A percentile compares a stretch with the other conserved stretches of the same genome.
Evolutionary conservation across 192 early-diverging fungal genomes (phyloP).

Genomic region (Phlyctochytrium arcticum): DNA sequence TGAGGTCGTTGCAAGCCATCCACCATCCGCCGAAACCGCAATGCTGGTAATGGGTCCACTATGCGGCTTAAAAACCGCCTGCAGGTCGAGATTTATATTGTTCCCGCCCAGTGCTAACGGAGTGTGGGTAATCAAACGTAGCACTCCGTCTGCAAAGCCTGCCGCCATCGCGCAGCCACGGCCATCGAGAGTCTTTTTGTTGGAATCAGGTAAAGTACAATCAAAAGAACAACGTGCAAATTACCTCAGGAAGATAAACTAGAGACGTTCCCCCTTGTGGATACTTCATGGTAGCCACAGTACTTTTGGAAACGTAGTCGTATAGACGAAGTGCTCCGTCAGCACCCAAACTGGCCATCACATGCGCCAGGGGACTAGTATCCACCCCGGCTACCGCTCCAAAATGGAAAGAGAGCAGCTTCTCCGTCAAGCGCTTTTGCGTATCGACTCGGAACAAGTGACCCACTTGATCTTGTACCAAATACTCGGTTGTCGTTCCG

Average conservation of each 20-base stretch:
- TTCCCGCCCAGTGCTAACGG: conserved; percentile 4
- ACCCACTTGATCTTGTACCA: conserved; percentile 46
- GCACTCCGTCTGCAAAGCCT: conserved; percentile 57
- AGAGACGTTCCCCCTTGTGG: conserved; percentile 36
- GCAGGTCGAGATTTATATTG: conserved; percentile 32
- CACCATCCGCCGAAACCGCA: conserved; percentile 48
- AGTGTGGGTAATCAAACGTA: conserved; percentile 44
- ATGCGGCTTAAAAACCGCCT: conserved; percentile 58
- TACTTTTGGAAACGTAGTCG: conserved; percentile 40
- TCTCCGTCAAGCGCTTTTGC: conserved; percentile 41
- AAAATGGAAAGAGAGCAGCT: conserved; percentile 47
- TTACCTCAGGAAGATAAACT: conserved; percentile 44
- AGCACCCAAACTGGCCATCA: conserved; percentile 43
- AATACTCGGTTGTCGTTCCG: conserved; percentile 32
- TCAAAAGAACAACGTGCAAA: background rate
- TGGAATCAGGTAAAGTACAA: no score
- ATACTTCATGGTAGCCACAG: conserved; percentile 24
- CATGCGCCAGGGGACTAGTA: conserved; percentile 40
- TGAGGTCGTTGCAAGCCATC: conserved; percentile 43
- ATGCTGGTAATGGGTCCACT: conserved; percentile 37
- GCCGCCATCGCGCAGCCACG: conserved; percentile 44
- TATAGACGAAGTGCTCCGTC: conserved; percentile 48
- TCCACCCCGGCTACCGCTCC: conserved; percentile 41
- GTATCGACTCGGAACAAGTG: conserved; percentile 45
- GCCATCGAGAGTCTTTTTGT: conserved; percentile 47